phyloP scores from a whole-genome alignment of 2,329 filamentous ascomycete species.

The Ilyonectria destructans region DNA sequence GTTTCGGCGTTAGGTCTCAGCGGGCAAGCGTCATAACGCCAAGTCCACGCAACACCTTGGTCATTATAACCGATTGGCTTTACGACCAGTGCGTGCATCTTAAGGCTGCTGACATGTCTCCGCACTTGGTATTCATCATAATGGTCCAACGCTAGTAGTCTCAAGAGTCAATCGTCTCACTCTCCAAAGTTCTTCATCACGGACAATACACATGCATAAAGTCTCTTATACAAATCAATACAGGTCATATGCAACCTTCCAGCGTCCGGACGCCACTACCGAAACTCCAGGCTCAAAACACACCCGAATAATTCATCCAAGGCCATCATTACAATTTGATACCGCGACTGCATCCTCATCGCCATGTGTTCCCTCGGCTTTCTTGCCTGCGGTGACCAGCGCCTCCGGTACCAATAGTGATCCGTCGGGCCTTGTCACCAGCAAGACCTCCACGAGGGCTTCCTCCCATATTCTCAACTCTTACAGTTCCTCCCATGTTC shows the following conservation, averaged over 20 bases:
- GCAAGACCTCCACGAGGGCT: conserved; percentile 47
- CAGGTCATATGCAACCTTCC: conserved; percentile 19
- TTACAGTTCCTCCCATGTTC: conserved; percentile 66
- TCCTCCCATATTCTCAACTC: conserved; percentile 47
- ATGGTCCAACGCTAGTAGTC: too few relatives aligned
- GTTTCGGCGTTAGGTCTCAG: conserved; percentile 11
- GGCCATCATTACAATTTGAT: conserved; percentile 40
- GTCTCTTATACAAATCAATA: conserved; percentile 26
- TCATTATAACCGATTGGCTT: too few relatives aligned
- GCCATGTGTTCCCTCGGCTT: conserved; percentile 50
- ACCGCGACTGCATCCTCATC: conserved; percentile 41
- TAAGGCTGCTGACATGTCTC: too few relatives aligned
- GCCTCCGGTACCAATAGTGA: conserved; percentile 57
- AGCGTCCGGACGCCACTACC: conserved; percentile 21
- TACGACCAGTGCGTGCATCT: too few relatives aligned
- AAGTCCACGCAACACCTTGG: not conserved
- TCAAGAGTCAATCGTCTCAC: too few relatives aligned
- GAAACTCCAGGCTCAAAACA: conserved; percentile 43
- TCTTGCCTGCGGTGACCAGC: conserved; percentile 52
- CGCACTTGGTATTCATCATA: too few relatives aligned
- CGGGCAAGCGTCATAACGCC: not conserved
- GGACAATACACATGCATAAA: not conserved
- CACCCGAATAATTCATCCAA: conserved; percentile 40
- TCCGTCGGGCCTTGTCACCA: conserved; percentile 52
- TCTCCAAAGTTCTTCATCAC: too few relatives aligned